Conservation (phyloP, 2,329 filamentous ascomycete genomes). For the Pseudonectria foliicola region DNA sequence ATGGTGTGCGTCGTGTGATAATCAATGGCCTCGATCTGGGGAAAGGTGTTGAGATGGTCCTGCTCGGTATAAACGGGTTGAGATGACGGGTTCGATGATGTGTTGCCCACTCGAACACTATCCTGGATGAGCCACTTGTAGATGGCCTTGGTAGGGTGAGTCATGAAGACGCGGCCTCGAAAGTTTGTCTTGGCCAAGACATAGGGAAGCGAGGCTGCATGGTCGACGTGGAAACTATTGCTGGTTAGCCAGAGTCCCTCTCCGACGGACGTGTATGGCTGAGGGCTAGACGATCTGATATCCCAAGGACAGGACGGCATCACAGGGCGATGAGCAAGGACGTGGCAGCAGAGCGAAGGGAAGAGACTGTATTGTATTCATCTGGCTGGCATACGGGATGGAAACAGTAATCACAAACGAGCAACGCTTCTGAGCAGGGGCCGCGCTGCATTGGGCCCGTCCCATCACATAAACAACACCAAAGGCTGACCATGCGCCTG, state of each 20-base stretch:
- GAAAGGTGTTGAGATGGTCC: slow-evolving; percentile 89
- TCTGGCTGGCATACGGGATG: slow-evolving; percentile 25
- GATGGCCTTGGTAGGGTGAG: slow-evolving; percentile 96
- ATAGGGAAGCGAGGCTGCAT: slow-evolving; percentile 97
- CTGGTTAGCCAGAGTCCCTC: slow-evolving; percentile 19
- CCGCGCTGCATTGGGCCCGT: slow-evolving; percentile 7
- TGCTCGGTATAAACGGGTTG: slow-evolving; percentile 89
- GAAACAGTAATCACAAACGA: slow-evolving; percentile 19
- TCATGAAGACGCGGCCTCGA: slow-evolving; percentile 96
- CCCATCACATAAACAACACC: slow-evolving; percentile 22
- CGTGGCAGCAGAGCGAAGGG: slow-evolving; percentile 11
- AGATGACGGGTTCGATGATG: slow-evolving; percentile 54
- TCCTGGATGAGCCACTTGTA: slow-evolving; percentile 99
- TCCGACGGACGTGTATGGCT: slow-evolving; percentile 1
- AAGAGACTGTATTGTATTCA: slow-evolving; percentile 32
- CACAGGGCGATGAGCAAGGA: slow-evolving; percentile 19
- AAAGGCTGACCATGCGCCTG: slow-evolving; percentile 21
- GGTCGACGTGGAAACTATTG: slow-evolving; percentile 89
- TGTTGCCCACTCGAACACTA: slow-evolving; percentile 81
- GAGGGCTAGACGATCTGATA: neutral
- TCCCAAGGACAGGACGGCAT: slow-evolving; percentile 20
- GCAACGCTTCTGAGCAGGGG: slow-evolving; percentile 9
- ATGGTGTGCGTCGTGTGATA: slow-evolving; percentile 98
- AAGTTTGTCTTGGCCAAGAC: slow-evolving; percentile 98
- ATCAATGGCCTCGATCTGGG: slow-evolving; percentile 92